Percentiles rank a stretch among this genome's conserved stretches.
Evolutionary conservation across 2,329 filamentous ascomycete species (phyloP).

Genomic region (Coniochaeta sp.): DNA sequence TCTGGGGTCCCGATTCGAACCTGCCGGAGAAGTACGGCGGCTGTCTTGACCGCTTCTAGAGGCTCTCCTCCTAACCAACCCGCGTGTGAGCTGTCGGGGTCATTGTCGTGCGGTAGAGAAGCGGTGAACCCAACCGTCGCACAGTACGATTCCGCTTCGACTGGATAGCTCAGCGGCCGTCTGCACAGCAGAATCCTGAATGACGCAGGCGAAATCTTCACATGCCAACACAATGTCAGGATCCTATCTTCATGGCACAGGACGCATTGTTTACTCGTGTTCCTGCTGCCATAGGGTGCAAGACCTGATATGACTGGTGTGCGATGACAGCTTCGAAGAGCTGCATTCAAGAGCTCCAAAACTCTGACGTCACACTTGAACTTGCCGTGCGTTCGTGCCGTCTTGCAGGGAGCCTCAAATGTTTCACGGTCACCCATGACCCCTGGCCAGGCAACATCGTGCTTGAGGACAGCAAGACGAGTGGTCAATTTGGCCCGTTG

Average conservation of each 20-base stretch:
- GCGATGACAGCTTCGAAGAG: not conserved
- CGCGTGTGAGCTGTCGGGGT: not conserved
- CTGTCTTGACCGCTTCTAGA: not conserved
- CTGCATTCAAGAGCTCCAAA: not conserved
- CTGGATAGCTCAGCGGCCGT: not conserved
- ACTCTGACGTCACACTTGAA: not conserved
- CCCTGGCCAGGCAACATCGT: not conserved
- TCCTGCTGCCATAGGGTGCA: not conserved
- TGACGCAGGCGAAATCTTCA: not conserved
- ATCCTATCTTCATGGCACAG: not conserved
- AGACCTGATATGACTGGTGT: not conserved
- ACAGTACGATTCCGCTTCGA: not conserved
- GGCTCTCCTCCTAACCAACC: too few relatives aligned
- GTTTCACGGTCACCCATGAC: not conserved
- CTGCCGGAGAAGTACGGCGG: not conserved
- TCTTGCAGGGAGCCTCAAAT: not conserved
- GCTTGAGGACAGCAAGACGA: not conserved
- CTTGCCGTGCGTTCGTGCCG: not conserved
- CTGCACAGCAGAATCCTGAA: not conserved
- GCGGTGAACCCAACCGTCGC: not conserved
- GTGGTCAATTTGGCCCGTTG: not conserved
- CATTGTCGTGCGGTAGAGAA: not conserved
- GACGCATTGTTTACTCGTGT: not conserved
- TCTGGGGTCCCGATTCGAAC: not conserved
- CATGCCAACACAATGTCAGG: not conserved